Base-by-base conservation (phyloP, 2,329 filamentous ascomycete genomes). In the Penicillium sp. region DNA sequence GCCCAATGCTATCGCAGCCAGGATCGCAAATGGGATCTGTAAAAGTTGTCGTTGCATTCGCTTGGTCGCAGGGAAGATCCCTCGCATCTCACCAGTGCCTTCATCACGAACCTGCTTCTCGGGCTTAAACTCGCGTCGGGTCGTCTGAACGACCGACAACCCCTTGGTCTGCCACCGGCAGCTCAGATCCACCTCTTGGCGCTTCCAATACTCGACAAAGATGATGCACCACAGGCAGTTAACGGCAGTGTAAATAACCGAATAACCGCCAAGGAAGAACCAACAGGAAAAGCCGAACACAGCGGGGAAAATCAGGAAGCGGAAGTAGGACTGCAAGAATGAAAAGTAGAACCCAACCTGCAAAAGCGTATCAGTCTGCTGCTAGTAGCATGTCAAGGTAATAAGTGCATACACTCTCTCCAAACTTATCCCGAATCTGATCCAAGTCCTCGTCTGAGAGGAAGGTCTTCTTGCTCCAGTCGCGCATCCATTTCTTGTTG, bases 191-290 rank as follows among this genome's bases (percentile, higher is more conserved):
- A 87, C 79, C 72, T 97, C 90, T 72, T 95, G 89, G 64, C 92
- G 88, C 76, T 95, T 96, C 93, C 93, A 97, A 71, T 90, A 96
- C 70, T 97, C 94, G 53, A 95, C 88, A 68, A 97, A 97, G 46
- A 94, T 76, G 2, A 95, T 85, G 53, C 88, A 87, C 90, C 91
- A 96, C 6, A 97, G 77, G 29, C 85, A 87, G 68, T 87, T 93
- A 47, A 88, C 81, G 2, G 94, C 72, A 5, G 89, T 88, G 64
- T 96, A 97, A 47, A 94, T 74, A 51, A 85, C 83, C 3, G 92
- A 96, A 73, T 90, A 97, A 52, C 87, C 84, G 8, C 91, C 90
- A 0, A 97, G 79, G 8, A 96, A 73, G 41, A 94, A 72, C 89
- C 90, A 96, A 21, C 89, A 85, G 0, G 82, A 83, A 48, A 90